Evolutionary conservation across 805 yeast genomes (phyloP).

Genomic region (Cyberlindnera mycetangii): DNA sequence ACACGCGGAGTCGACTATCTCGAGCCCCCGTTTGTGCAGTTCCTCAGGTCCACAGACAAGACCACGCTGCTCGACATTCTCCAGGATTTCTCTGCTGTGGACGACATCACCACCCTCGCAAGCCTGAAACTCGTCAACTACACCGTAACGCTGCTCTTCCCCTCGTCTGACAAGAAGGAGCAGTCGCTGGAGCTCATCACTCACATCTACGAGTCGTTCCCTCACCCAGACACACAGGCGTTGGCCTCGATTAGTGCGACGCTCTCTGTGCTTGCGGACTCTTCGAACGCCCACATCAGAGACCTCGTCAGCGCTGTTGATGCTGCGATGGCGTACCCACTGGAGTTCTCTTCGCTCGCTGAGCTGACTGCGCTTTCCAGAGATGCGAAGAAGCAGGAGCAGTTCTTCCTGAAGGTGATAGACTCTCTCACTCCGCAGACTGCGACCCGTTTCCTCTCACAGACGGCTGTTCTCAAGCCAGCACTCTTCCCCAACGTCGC

Average conservation of each 20-base stretch:
- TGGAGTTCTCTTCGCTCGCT: conserved; percentile 7
- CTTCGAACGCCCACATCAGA: background rate
- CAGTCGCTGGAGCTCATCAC: background rate
- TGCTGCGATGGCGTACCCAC: conserved; percentile 13
- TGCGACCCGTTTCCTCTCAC: conserved; percentile 8
- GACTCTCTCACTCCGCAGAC: conserved; percentile 11
- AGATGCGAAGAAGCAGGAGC: conserved; percentile 8
- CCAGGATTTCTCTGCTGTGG: background rate
- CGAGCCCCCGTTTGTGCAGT: conserved; percentile 8
- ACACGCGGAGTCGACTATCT: background rate
- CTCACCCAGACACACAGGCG: conserved; percentile 4
- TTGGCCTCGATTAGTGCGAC: conserved; percentile 8
- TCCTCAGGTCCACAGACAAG: conserved; percentile 2
- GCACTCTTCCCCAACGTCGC: conserved; percentile 14
- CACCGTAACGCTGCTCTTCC: conserved; percentile 6
- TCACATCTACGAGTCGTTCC: conserved; percentile 5
- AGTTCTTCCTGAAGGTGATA: conserved; percentile 9
- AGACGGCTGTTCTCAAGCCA: conserved; percentile 7
- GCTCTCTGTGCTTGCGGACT: background rate
- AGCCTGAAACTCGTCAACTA: conserved; percentile 7
- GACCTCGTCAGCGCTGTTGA: conserved; percentile 3
- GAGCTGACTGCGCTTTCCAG: conserved; percentile 9
- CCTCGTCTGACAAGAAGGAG: background rate
- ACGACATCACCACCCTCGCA: background rate
- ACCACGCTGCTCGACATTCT: conserved; percentile 3